A percentile compares a stretch with the other conserved stretches of the same genome.
phyloP scores from a whole-genome alignment of 495 filamentous ascomycete species.

The Talaromyces trachyspermus region DNA sequence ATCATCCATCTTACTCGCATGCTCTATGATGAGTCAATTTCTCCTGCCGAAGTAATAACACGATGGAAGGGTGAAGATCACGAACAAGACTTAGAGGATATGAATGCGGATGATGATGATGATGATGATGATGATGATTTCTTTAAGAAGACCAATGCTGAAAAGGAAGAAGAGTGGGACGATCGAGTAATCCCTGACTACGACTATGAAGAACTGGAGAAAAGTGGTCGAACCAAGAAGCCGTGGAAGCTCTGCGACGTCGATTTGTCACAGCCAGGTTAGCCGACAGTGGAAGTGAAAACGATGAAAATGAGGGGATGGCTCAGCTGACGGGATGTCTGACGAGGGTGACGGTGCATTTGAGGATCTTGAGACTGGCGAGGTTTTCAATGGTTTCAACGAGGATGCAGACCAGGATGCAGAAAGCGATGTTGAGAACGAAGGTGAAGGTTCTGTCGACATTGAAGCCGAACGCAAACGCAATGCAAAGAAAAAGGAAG shows the following conservation, averaged over 20 bases:
- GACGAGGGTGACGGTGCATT: slow-evolving; percentile 84
- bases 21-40: slow-evolving; percentile 79
- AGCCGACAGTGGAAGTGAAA: slow-evolving; percentile 35
- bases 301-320: slow-evolving; percentile 44
- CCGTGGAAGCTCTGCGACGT: slow-evolving; percentile 62
- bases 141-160: slow-evolving; percentile 65
- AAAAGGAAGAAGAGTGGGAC: slow-evolving; percentile 57
- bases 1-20: slow-evolving; percentile 72
- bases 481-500: slow-evolving; percentile 89
- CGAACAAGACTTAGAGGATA: slow-evolving; percentile 12
- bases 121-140: slow-evolving; percentile 66
- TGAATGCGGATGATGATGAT: slow-evolving; percentile 22
- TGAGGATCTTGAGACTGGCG: slow-evolving; percentile 80
- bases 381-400: slow-evolving; percentile 41
- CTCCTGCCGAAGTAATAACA: slow-evolving; percentile 63
- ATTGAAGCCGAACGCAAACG: slow-evolving; percentile 80
- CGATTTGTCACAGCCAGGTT: slow-evolving; percentile 68
- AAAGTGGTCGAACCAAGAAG: slow-evolving; percentile 78
- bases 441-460: slow-evolving; percentile 32
- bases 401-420: slow-evolving; percentile 29
- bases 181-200: slow-evolving; percentile 72
- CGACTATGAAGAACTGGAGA: slow-evolving; percentile 72
- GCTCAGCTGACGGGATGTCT: slow-evolving; percentile 37
- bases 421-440: slow-evolving; percentile 21
- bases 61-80: slow-evolving; percentile 66